Percentiles rank a stretch among this genome's conserved stretches.
These are phyloP conservation scores for Sugiyamaella lignohabitans DNA, from an alignment of 805 yeast genomes.

Conservation along the genomic window DNA sequence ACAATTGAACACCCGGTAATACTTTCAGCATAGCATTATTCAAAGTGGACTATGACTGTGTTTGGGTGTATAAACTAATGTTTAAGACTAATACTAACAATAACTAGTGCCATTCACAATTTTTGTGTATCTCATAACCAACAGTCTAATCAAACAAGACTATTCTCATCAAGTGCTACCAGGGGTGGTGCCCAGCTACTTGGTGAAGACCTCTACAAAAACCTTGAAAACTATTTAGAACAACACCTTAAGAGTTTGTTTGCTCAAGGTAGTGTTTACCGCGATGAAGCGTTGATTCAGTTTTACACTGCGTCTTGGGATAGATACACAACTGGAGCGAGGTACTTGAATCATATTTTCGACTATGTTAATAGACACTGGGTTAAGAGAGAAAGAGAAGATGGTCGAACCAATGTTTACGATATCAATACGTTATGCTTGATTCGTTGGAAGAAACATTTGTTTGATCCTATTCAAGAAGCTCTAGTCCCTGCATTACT, in stretches of 20 bases:
- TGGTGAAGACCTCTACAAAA: slow-evolving; percentile 83
- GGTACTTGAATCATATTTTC: slow-evolving; percentile 83
- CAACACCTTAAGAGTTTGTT: slow-evolving; percentile 37
- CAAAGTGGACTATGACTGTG: too few relatives aligned
- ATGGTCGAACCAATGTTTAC: slow-evolving; percentile 81
- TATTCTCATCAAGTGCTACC: slow-evolving; percentile 16
- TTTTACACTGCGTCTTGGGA: slow-evolving; percentile 87
- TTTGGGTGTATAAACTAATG: too few relatives aligned
- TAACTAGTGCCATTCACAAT: slow-evolving; percentile 86
- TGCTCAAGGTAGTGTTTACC: slow-evolving; percentile 34
- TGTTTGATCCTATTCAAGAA: slow-evolving; percentile 64
- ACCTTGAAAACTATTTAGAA: slow-evolving; percentile 59
- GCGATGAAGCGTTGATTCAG: slow-evolving; percentile 63
- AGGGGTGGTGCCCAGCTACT: slow-evolving; percentile 45
- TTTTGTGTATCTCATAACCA: slow-evolving; percentile 54
- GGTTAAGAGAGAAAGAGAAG: slow-evolving; percentile 94
- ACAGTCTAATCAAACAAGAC: background rate
- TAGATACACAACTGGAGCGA: slow-evolving; percentile 85
- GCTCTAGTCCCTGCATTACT: slow-evolving; percentile 63
- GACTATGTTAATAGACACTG: slow-evolving; percentile 96
- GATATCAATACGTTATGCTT: slow-evolving; percentile 88
- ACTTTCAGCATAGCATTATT: too few relatives aligned
- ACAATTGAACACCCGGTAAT: too few relatives aligned
- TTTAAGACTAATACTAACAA: too few relatives aligned
- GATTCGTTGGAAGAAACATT: slow-evolving; percentile 77